Evolutionary conservation across 129 eudicot genomes (phyloP).

Genomic region (Flaveria brownii): DNA sequence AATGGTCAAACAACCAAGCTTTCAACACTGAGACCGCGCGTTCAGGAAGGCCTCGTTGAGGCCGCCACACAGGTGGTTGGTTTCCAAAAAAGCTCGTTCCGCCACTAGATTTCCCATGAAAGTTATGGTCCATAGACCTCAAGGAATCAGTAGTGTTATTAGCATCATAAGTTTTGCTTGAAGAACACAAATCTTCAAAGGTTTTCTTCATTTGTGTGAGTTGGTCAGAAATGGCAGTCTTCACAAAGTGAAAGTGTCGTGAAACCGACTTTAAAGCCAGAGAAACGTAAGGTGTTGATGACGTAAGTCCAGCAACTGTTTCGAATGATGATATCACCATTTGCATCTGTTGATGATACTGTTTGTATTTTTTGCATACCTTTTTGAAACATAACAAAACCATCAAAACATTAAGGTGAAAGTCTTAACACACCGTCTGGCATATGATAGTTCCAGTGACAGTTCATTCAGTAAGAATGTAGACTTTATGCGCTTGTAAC

Average conservation of each 20-base stretch:
- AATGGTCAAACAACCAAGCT: conserved; percentile 92
- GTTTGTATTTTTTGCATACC: conserved; percentile 84
- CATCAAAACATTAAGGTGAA: conserved; percentile 4
- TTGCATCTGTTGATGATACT: conserved; percentile 83
- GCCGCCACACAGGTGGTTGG: conserved; percentile 84
- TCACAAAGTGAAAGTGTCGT: conserved; percentile 64
- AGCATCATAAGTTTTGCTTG: conserved; percentile 36
- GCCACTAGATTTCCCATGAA: conserved; percentile 40
- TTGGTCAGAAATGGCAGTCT: conserved; percentile 70
- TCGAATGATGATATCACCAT: conserved; percentile 81
- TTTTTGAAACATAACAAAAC: conserved; percentile 28
- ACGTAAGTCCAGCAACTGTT: conserved; percentile 70
- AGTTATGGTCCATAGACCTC: conserved; percentile 48
- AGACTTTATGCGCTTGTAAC: conserved; percentile 21
- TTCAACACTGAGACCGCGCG: conserved; percentile 81
- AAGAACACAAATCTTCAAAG: conserved; percentile 56
- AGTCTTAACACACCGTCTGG: not conserved
- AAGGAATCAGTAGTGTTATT: conserved; percentile 30
- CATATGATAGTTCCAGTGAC: not conserved
- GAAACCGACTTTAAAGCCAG: conserved; percentile 63
- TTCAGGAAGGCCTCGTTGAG: conserved; percentile 94
- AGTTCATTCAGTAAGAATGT: not conserved
- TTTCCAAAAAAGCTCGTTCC: conserved; percentile 38
- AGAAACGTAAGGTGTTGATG: conserved; percentile 72
- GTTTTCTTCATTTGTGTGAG: conserved; percentile 49